Percentiles rank a stretch among this genome's conserved stretches.
phyloP scores from a whole-genome alignment of 371 early-diverging fungal genomes.

The Haplosporangium sp. region DNA sequence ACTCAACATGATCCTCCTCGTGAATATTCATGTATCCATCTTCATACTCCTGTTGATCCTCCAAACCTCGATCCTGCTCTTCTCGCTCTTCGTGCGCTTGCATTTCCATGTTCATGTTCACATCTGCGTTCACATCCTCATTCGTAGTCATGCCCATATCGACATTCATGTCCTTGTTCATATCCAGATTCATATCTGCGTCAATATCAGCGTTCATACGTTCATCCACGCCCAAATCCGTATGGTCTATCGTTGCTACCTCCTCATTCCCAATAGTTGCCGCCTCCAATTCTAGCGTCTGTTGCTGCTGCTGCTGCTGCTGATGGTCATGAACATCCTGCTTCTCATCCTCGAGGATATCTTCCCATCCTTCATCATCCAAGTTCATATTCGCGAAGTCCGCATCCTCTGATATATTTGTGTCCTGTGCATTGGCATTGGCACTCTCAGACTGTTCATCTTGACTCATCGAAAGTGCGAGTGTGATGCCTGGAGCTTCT shows the following conservation, averaged over 20 bases:
- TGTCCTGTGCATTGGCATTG: not conserved
- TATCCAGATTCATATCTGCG: not conserved
- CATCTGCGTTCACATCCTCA: not conserved
- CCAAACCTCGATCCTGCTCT: slow-evolving; percentile 1
- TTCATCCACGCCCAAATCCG: not conserved
- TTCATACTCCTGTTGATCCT: slow-evolving; percentile 14
- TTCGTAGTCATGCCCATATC: not conserved
- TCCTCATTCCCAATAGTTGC: not conserved
- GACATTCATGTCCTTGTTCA: not conserved
- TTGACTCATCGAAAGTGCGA: slow-evolving; percentile 7
- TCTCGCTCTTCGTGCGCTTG: not conserved
- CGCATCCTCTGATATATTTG: not conserved
- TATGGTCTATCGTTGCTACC: not conserved
- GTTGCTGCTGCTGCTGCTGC: not conserved
- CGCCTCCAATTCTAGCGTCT: not conserved
- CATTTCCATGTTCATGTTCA: not conserved
- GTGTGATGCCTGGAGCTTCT: not conserved
- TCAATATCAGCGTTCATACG: not conserved
- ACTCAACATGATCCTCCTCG: slow-evolving; percentile 40
- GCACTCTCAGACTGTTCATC: not conserved
- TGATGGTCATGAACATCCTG: not conserved
- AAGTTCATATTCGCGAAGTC: slow-evolving; percentile 14
- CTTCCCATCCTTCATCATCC: slow-evolving; percentile 50
- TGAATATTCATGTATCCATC: slow-evolving; percentile 36
- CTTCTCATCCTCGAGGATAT: slow-evolving; percentile 27